Evolutionary conservation across 2,329 filamentous ascomycete species (phyloP).

Genomic region (Scortechinia acanthostroma): DNA sequence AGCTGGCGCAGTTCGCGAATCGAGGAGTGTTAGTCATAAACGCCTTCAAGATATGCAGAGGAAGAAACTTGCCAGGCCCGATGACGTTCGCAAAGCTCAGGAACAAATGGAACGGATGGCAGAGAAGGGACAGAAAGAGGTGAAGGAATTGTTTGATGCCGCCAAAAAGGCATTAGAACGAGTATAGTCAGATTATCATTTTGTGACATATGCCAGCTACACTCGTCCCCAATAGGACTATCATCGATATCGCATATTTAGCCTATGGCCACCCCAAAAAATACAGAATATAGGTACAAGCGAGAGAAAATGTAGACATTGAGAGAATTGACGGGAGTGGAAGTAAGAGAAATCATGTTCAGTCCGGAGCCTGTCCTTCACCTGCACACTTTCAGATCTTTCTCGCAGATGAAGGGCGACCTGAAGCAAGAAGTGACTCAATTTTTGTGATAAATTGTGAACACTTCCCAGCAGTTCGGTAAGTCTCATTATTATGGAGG

Average conservation of each 20-base stretch:
- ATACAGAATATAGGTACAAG: too few relatives aligned
- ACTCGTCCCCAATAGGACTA: too few relatives aligned
- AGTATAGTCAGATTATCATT: too few relatives aligned
- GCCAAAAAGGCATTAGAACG: constrained; percentile 22
- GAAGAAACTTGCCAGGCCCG: constrained; percentile 18
- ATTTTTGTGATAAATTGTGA: neutral
- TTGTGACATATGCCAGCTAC: too few relatives aligned
- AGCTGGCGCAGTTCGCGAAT: constrained; percentile 13
- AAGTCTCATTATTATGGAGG: neutral
- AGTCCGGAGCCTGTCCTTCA: too few relatives aligned
- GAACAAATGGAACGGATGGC: constrained; percentile 26
- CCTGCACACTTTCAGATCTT: too few relatives aligned
- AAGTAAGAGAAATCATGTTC: too few relatives aligned
- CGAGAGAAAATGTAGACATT: too few relatives aligned
- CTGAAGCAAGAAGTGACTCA: constrained; percentile 1
- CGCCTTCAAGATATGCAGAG: constrained; percentile 15
- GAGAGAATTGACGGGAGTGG: too few relatives aligned
- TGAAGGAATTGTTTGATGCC: constrained; percentile 22
- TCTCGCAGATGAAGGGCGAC: neutral
- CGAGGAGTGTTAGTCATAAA: constrained; percentile 22
- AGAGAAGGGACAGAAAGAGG: constrained; percentile 17
- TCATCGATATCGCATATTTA: too few relatives aligned
- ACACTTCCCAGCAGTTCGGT: neutral
- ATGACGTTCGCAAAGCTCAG: constrained; percentile 25
- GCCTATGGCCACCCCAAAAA: too few relatives aligned